Base-by-base conservation (phyloP, 176 grass and related monocot species). In the Stipa capillata region DNA sequence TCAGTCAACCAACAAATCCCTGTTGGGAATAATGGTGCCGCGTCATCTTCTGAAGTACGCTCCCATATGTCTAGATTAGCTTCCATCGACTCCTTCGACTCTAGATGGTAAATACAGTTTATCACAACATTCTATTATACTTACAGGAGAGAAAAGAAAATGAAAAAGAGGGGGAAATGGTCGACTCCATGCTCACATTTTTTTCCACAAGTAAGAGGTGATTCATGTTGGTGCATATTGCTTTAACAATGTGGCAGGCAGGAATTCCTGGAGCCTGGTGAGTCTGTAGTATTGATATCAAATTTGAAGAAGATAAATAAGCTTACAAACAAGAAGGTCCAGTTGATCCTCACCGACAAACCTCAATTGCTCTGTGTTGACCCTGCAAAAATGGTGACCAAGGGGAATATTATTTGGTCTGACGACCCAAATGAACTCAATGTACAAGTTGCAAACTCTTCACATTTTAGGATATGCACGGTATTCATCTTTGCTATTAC, bases 1-100 rank as follows among this genome's bases (percentile, higher is more conserved):
- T 49, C 61, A 32, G 79, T 16, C 40, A 90, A 82, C 43, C 97
- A 91, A 85, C 77, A 89, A 59, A 66, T 69, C 42, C 78, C 70
- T 86, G 82, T 76, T 75, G 75, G 70, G 45, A 87, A 84, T 79
- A 76, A 73, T 68, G 84, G 87, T 47, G 90, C 81, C 4, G 23
- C 84, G 13, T 93, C 96, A 87, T 96, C 97, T 78, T 96, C 92
- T 69, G 90, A 95, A 85, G 79, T 57, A 78, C 77, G 82, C 41
- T 91, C 88, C 45, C 92, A 93, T 79, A 85, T 99, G 58, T 89
- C 90, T 43, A 86, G 68, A 81, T 80, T 99, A 75, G 88, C 97
- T 77, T 96, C 92, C 66, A 99, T 99, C 17, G 92, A 99, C 73
- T 99, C 96, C 73, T 99, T 99, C 20, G 96, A 99, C 81, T 99